Evolutionary conservation across 805 yeast species (phyloP).

Genomic region (Saccharomycopsis sp.): DNA sequence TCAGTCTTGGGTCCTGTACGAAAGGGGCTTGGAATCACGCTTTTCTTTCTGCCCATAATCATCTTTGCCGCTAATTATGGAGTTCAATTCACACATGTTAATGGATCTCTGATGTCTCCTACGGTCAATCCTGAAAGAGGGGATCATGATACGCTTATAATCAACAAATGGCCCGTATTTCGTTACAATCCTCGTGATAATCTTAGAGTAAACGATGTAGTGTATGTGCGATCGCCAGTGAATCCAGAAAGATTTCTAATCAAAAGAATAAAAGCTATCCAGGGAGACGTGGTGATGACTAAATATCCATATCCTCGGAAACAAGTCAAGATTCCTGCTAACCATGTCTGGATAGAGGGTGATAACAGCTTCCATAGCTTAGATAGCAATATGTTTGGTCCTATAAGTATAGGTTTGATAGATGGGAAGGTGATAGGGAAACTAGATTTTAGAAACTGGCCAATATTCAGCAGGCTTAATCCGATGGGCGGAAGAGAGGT

Average conservation of each 20-base stretch:
- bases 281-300: constrained; percentile 62
- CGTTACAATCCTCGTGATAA: constrained; percentile 29
- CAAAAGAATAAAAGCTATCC: constrained; percentile 71
- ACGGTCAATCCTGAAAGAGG: constrained; percentile 66
- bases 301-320: constrained; percentile 61
- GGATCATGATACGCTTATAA: constrained; percentile 44
- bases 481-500: constrained; percentile 50
- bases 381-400: constrained; percentile 86
- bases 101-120: constrained; percentile 86
- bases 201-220: constrained; percentile 59
- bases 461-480: constrained; percentile 40
- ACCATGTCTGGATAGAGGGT: constrained; percentile 93
- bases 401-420: constrained; percentile 74
- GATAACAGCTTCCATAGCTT: constrained; percentile 74
- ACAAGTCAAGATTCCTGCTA: constrained; percentile 58
- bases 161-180: constrained; percentile 60
- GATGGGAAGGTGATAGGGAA: constrained; percentile 83
- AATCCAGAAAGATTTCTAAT: constrained; percentile 72
- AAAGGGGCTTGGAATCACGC: neutral
- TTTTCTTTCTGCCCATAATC: neutral
- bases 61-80: neutral
- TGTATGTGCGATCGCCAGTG: constrained; percentile 72
- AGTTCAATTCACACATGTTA: constrained; percentile 12
- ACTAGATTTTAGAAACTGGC: constrained; percentile 24
- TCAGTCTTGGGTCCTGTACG: neutral